These are phyloP conservation scores for Leishmania tropica DNA, from an alignment of 208 protist genomes.

Conservation along the genomic window DNA sequence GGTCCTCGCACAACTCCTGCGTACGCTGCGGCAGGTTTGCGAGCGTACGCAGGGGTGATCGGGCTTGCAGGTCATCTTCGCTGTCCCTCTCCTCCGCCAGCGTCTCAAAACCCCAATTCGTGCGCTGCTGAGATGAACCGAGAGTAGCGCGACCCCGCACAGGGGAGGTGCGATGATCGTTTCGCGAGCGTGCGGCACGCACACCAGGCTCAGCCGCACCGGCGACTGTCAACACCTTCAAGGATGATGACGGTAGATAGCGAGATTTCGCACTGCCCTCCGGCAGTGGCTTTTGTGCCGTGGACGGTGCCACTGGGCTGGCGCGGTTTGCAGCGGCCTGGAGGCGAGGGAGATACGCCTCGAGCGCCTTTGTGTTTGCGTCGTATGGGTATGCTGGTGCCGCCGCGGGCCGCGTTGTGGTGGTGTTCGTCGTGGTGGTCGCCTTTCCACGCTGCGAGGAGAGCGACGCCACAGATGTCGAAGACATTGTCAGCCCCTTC, in stretches of 20 bases:
- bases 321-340: conserved; percentile 4
- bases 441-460: neutral
- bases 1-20: conserved; percentile 8
- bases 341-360: conserved; percentile 4
- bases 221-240: neutral
- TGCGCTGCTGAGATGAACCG: neutral
- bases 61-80: neutral
- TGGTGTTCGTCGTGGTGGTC: neutral
- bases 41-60: neutral
- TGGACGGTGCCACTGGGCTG: neutral
- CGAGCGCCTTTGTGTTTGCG: neutral
- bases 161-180: neutral
- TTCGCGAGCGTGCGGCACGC: neutral
- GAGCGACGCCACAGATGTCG: neutral
- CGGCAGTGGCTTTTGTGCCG: neutral
- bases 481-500: neutral
- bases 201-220: neutral
- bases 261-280: neutral
- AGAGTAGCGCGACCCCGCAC: neutral
- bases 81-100: neutral
- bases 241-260: neutral
- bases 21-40: conserved; percentile 5
- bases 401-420: neutral
- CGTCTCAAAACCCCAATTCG: neutral
- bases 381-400: neutral